These are phyloP conservation scores for Cenchrus fungigraminus DNA, from an alignment of 176 grass and related monocot species.

Conservation along the genomic window DNA sequence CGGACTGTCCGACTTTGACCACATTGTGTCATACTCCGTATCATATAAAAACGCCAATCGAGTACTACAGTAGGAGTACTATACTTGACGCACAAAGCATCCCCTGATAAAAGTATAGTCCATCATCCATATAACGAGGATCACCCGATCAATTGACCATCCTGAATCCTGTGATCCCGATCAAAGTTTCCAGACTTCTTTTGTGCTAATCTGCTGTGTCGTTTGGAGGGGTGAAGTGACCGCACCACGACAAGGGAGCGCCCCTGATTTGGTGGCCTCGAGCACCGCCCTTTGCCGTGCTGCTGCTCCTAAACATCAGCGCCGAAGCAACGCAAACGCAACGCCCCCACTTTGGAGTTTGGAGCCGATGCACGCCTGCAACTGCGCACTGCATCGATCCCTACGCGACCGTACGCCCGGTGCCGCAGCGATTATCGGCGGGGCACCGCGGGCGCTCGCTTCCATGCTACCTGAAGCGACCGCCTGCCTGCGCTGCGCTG, in stretches of 20 bases:
- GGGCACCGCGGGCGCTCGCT: constrained; percentile 8
- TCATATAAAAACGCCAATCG: neutral
- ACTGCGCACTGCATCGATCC: neutral
- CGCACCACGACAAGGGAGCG: neutral
- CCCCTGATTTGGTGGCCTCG: constrained; percentile 42
- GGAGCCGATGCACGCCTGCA: neutral
- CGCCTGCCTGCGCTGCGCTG: too few relatives aligned
- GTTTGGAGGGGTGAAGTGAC: neutral
- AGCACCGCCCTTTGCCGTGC: constrained; percentile 23
- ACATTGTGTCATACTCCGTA: neutral
- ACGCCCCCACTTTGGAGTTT: neutral
- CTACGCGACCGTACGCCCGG: neutral
- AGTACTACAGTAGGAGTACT: too few relatives aligned
- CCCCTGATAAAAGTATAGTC: too few relatives aligned
- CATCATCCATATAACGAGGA: neutral
- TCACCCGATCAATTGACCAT: neutral
- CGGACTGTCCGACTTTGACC: neutral
- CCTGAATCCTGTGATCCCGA: neutral
- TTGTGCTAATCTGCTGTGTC: neutral
- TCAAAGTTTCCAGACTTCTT: neutral
- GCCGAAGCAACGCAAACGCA: constrained; percentile 33
- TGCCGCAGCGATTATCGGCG: constrained; percentile 12
- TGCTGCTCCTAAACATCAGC: constrained; percentile 24
- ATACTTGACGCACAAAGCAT: neutral
- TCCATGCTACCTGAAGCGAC: constrained; percentile 14